These are phyloP conservation scores for Anacardium occidentale DNA, from an alignment of 345 rosid genomes.

Conservation along the genomic window DNA sequence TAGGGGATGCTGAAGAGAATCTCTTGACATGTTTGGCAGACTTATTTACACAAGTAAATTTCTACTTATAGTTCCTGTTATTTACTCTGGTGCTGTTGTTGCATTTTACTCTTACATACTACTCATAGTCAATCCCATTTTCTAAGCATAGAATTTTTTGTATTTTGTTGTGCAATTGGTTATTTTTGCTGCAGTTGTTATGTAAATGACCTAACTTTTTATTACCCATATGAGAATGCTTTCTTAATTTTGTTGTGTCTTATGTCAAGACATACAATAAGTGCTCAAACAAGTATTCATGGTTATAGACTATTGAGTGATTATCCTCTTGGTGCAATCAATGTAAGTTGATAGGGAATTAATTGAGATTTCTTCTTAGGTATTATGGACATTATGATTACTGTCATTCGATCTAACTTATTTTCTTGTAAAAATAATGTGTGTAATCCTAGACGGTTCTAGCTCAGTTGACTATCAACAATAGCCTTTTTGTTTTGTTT, in stretches of 20 bases:
- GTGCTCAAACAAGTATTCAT: not conserved
- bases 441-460: not conserved
- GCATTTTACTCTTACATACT: not conserved
- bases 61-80: not conserved
- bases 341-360: not conserved
- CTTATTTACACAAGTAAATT: conserved; percentile 80
- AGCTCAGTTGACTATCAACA: not conserved
- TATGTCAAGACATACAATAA: not conserved
- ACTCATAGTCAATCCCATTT: not conserved
- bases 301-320: not conserved
- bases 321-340: conserved; percentile 8
- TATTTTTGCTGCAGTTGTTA: not conserved
- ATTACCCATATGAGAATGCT: not conserved
- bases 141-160: not conserved
- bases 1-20: conserved; percentile 86
- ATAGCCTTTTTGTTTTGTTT: conserved; percentile 9
- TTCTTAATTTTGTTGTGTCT: not conserved
- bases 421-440: not conserved
- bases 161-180: not conserved
- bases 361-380: not conserved
- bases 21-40: conserved; percentile 96
- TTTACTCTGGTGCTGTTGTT: not conserved
- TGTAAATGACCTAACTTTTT: not conserved
- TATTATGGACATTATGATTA: not conserved
- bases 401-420: no score